These are phyloP conservation scores for Xylaria sp. DNA, from an alignment of 2,329 filamentous ascomycete species.

Conservation along the genomic window DNA sequence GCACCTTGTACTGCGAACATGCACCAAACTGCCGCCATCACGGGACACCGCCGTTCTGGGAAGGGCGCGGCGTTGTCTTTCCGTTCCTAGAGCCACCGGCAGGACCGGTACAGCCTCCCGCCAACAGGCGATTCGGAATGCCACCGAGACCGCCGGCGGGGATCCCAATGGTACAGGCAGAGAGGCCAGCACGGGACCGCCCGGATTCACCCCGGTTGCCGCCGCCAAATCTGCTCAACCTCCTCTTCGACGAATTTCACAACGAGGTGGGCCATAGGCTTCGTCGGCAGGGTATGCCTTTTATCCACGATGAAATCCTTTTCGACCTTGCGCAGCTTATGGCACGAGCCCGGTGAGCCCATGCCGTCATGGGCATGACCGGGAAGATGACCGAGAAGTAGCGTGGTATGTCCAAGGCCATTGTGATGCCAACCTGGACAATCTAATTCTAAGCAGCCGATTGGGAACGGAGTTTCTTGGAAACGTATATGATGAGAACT, in stretches of 20 bases:
- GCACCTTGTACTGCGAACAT: conserved; percentile 51
- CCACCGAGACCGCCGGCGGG: not conserved
- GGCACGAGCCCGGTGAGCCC: conserved; percentile 2
- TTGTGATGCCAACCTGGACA: not conserved
- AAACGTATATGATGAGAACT: not conserved
- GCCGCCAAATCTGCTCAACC: not conserved
- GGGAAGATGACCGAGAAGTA: not conserved
- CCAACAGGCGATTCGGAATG: not conserved
- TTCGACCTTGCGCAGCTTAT: conserved; percentile 16
- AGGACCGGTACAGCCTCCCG: not conserved
- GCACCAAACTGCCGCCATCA: conserved; percentile 46
- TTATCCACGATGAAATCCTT: conserved; percentile 11
- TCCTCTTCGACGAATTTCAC: conserved; percentile 6
- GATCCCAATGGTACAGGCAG: not conserved
- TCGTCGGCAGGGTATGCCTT: conserved; percentile 8
- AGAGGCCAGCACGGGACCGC: not conserved
- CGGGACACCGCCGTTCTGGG: conserved; percentile 44
- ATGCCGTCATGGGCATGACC: not conserved
- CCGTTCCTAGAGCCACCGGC: conserved; percentile 15
- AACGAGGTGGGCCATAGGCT: not conserved
- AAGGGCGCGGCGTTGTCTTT: conserved; percentile 43
- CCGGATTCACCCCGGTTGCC: conserved; percentile 3
- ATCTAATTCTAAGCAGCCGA: not conserved
- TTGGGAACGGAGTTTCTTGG: not conserved
- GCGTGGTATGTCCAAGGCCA: no score